These are phyloP conservation scores for Plenodomus tracheiphilus DNA, from an alignment of 2,329 filamentous ascomycete species.

Conservation along the genomic window DNA sequence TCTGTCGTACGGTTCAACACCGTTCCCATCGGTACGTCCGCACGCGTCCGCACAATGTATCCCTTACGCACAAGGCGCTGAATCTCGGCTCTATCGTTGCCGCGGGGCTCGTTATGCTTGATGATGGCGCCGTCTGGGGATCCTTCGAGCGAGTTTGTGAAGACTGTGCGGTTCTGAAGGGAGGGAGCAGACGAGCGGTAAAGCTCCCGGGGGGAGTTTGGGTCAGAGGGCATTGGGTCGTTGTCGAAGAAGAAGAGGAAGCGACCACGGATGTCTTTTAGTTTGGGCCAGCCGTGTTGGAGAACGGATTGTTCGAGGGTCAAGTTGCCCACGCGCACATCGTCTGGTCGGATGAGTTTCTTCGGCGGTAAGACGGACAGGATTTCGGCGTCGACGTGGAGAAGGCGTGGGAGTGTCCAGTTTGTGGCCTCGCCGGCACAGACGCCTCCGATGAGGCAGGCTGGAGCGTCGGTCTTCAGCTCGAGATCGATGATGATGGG, in stretches of 20 bases:
- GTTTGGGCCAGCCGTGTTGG: conserved; percentile 53
- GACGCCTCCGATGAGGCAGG: conserved; percentile 39
- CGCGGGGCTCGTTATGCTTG: conserved; percentile 53
- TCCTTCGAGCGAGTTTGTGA: conserved; percentile 54
- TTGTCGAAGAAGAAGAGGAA: conserved; percentile 59
- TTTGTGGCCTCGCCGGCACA: conserved; percentile 47
- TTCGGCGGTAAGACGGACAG: conserved; percentile 46
- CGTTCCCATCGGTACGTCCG: conserved; percentile 53
- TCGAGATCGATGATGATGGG: conserved; percentile 57
- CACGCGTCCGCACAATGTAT: conserved; percentile 55
- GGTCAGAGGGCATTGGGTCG: conserved; percentile 41
- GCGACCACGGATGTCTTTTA: conserved; percentile 50
- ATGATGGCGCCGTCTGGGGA: conserved; percentile 54
- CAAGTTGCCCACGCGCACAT: conserved; percentile 46
- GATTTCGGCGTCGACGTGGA: conserved; percentile 54
- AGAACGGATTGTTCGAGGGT: conserved; percentile 54
- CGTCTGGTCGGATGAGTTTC: conserved; percentile 54
- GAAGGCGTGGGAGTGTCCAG: conserved; percentile 51
- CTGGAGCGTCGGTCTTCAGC: conserved; percentile 50
- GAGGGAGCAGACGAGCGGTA: conserved; percentile 44
- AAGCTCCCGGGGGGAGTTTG: conserved; percentile 39
- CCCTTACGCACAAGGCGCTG: conserved; percentile 50
- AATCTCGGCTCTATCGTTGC: conserved; percentile 46
- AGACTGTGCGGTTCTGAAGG: conserved; percentile 52
- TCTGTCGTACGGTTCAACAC: conserved; percentile 48